Evolutionary conservation across 2,329 filamentous ascomycete genomes (phyloP).

Genomic region (Aspergillus carbonarius): DNA sequence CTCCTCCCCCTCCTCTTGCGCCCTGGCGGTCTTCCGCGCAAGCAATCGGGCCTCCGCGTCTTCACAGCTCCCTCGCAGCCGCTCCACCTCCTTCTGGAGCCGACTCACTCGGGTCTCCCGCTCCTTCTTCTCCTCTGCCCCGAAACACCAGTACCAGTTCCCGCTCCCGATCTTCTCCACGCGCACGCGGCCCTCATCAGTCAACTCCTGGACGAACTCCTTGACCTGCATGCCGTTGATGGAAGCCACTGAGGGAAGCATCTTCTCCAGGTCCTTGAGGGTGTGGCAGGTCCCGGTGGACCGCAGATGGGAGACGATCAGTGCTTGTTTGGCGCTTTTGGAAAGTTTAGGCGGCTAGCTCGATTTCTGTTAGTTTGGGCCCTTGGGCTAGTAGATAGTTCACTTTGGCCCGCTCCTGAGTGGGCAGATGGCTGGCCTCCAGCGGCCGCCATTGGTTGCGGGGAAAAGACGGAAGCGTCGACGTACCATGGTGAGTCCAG

Average conservation of each 20-base stretch:
- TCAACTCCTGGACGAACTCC: constrained; percentile 63
- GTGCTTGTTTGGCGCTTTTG: constrained; percentile 57
- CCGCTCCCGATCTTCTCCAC: constrained; percentile 70
- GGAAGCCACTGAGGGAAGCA: constrained; percentile 59
- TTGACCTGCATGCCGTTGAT: constrained; percentile 68
- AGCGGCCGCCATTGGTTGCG: not conserved
- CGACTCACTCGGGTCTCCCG: constrained; percentile 35
- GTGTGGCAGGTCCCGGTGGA: constrained; percentile 61
- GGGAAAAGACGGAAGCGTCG: not conserved
- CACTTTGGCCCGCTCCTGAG: too few species aligned
- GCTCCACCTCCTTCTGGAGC: constrained; percentile 32
- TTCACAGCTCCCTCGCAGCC: constrained; percentile 27
- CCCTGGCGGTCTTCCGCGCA: constrained; percentile 35
- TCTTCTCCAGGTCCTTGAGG: constrained; percentile 68
- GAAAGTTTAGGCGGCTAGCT: constrained; percentile 53
- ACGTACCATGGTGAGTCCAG: constrained; percentile 2
- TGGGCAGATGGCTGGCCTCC: too few species aligned
- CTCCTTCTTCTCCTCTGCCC: constrained; percentile 55
- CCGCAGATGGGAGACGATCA: constrained; percentile 61
- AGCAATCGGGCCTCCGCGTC: constrained; percentile 38
- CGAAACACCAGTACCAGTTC: constrained; percentile 72
- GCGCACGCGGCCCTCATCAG: constrained; percentile 61
- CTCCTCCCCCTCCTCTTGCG: constrained; percentile 21
- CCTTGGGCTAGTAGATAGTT: not conserved
- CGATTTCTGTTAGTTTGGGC: not conserved